Evolutionary conservation across 2,329 filamentous ascomycete genomes (phyloP), one percentile per base, ranked within the genome.

Genomic region (Dissoconium aciculare): DNA sequence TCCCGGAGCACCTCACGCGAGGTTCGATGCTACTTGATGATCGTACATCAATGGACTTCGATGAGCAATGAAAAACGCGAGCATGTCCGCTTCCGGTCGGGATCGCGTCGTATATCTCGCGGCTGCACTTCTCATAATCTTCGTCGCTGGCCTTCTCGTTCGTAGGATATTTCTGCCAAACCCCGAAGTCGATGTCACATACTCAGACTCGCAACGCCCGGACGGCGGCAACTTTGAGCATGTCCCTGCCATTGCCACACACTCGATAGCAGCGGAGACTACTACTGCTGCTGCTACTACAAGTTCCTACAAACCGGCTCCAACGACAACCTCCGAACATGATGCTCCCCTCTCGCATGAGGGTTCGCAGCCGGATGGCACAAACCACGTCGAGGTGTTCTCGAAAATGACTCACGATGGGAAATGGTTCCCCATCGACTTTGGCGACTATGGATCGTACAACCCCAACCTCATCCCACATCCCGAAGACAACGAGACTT

Each of bases 391-490:
- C 8, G 43, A 61, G 37, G 37, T 70, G 25, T 63, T 55, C 42
- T 71, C 68, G 1, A 24, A 49, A 2, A 63, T 65, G 0, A 67
- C 60, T 0, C 28, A 36, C 1, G 54, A 68, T 39, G 50, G 45
- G 17, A 60, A 54, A 17, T 71, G 59, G 52, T 71, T 70, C 39
- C 37, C 40, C 15, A 59, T 73, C 44, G 48, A 56, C 11, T 69
- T 72, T 38, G 57, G 53, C 8, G 47, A 49, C 17, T 41, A 54
- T 4, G 32, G 43, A 5, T 55, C 56, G 17, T 58, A 65, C 34
- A 73, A 72, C 36, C 67, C 69, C 11, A 73, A 66, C 47, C 61
- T 73, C 38, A 58, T 73, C 23, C 67, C 69, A 0, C 69, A 73
- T 43, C 67, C 67, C 3, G 50, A 43, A 1, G 43, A 56, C 5